Evolutionary conservation across 768 basidiomycete genomes (phyloP), one percentile per base, ranked within the genome.

Genomic region (Coprinellus aureogranulatus): DNA sequence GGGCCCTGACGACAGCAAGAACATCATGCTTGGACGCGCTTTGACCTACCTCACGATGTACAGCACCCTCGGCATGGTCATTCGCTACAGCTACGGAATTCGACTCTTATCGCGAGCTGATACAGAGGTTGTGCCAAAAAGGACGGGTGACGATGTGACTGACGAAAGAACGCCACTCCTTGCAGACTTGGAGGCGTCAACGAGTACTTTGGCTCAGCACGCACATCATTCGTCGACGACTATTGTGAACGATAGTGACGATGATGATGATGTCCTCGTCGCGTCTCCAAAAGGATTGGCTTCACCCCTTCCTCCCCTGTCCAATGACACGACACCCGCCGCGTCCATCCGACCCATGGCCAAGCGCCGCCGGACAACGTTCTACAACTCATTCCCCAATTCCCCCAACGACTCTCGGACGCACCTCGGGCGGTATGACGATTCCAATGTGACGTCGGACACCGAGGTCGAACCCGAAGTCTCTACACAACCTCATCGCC

Each of bases 81-180:
- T 94, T 28, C 88, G 95, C 16, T 98, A 96, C 90, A 94, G 92
- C 54, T 92, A 90, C 69, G 94, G 94, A 20, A 88, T 97, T n/a
- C 83, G 81, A 50, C 77, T 96, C 0, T 79, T 97, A 8, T 81
- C 90, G 0, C 83, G 82, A 56, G 88, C 90, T 2, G 90, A 92
- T 57, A 69, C 72, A 2, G 70, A 76, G 41, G 57, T 55, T 30
- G 54, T 60, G 28, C 41, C 41, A 8, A 44, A n/a, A 64, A 8
- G 60, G 58, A 47, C n/a, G n/a, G n/a, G 34, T 34, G 34, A 14
- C 34, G 8, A 34, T 34, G 34, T 34, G 12, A 39, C 57, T 3
- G 66, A 75, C 31, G 75, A 77, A 54, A 68, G 62, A 2, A 72
- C 73, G 16, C 76, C 78, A 3, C 68, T 80, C 0, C 68, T 81